phyloP scores from a whole-genome alignment of 2,329 filamentous ascomycete genomes.

The Pseudogymnoascus pannorum region DNA sequence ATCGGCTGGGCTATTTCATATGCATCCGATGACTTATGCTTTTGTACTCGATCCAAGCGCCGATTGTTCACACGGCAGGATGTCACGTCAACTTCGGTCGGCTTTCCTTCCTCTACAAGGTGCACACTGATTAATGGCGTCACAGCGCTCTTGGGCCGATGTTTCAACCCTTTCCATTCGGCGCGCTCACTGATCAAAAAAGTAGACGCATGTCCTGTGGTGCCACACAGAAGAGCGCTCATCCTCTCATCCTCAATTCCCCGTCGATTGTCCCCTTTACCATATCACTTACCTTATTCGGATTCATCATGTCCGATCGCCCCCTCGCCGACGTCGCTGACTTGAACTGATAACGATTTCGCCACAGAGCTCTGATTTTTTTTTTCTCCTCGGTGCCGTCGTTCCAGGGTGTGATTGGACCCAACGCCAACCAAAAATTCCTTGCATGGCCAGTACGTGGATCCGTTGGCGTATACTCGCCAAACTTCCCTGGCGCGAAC shows the following conservation, averaged over 20 bases:
- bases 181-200: background rate
- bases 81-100: background rate
- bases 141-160: background rate
- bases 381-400: background rate
- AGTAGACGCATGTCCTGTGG: background rate
- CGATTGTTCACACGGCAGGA: background rate
- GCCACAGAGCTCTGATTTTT: background rate
- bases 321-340: background rate
- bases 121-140: background rate
- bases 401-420: background rate
- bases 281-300: background rate
- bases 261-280: background rate
- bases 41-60: background rate
- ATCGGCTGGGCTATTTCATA: background rate
- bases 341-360: conserved; percentile 6
- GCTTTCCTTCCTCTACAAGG: background rate
- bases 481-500: background rate
- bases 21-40: background rate
- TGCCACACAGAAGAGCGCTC: background rate
- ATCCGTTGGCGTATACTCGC: background rate
- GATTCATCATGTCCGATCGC: background rate
- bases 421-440: background rate
- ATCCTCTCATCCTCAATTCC: background rate
- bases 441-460: background rate
- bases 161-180: background rate